Base-by-base conservation (phyloP, 148 eudicot genomes). In the Diospyros kaki region DNA sequence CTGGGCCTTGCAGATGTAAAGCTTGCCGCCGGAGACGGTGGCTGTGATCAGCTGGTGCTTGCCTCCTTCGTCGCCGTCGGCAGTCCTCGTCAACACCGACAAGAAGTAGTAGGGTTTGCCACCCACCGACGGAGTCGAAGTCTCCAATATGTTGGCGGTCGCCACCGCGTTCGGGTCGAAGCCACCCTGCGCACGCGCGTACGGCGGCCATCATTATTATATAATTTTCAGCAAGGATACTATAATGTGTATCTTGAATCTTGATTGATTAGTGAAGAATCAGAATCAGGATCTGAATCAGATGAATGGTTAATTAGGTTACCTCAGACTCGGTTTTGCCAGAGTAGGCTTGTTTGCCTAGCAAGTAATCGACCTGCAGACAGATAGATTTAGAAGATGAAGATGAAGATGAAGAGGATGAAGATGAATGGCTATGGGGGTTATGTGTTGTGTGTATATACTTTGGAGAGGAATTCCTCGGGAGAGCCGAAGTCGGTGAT, bases 21-120 rank as follows among this genome's bases (percentile, higher is more conserved):
- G 91, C 84, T 95, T 91, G 9, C 97, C 96, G 52, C 83, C 85
- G 14, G 82, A 79, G n/a, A 89, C 86, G 0, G 87, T 87, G 55
- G 98, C 98, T 4, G 88, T 79, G 54, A 96, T 96, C 69, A 96
- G 73, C 67, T 96, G 99, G 77, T 96, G 99, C 64, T 96, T 96
- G 73, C 99, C 98, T 3, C 99, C 99, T 68, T 96, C 99, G 38
- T 96, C 94, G 58, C 99, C 99, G 10, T 96, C 99, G 1, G 98
- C 99, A 8, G 99, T 96, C 81, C 99, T 93, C 41, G 98, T 93
- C 86, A 96, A 66, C 75, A 96, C 90, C 0, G 97, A 82, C 56
- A 96, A 2, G 80, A 38, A 83, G 82, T 93, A 96, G 85, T 91
- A 96, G 45, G 76, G 84, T 72, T 86, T 87, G 38, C 98, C 99